A percentile compares a stretch with the other conserved stretches of the same genome.
phyloP scores from a whole-genome alignment of 2,329 filamentous ascomycete genomes.

The Ceratocystis albifundus region DNA sequence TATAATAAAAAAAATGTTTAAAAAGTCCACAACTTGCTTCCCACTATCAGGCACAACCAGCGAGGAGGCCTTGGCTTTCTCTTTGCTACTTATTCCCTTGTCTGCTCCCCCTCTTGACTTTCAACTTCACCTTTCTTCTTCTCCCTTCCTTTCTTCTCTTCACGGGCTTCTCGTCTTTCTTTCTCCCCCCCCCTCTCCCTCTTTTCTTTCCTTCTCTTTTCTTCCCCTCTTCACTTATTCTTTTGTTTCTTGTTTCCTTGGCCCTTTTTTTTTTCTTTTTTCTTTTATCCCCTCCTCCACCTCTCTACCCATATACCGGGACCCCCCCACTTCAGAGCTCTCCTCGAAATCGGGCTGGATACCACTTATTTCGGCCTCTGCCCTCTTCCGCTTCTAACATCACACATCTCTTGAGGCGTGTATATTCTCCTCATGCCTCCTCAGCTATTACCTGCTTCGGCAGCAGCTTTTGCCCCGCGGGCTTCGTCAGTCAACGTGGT shows the following conservation, averaged over 20 bases:
- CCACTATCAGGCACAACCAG: not conserved
- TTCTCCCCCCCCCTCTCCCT: constrained; percentile 10
- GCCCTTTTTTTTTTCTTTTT: constrained; percentile 23
- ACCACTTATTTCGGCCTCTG: constrained; percentile 15
- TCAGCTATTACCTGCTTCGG: constrained; percentile 86
- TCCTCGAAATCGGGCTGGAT: not conserved
- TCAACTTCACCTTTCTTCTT: constrained; percentile 34
- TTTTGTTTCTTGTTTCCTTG: constrained; percentile 28
- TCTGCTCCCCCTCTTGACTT: constrained; percentile 29
- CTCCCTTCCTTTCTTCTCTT: constrained; percentile 29
- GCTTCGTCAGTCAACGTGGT: constrained; percentile 88
- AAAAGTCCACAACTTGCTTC: not conserved
- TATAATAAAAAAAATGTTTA: not conserved
- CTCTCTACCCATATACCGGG: constrained; percentile 9
- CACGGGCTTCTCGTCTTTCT: constrained; percentile 25
- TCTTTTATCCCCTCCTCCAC: constrained; percentile 29
- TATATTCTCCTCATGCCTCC: constrained; percentile 57
- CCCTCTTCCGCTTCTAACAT: constrained; percentile 21
- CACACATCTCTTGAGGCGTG: not conserved
- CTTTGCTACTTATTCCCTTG: not conserved
- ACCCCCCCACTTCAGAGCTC: constrained; percentile 14
- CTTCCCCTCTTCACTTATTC: constrained; percentile 9
- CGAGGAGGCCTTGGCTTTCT: constrained; percentile 2
- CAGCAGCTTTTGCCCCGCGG: constrained; percentile 88
- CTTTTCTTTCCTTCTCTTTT: constrained; percentile 15